Base-by-base conservation (phyloP, 108 stramenopile genomes). In the Stephanodiscus minutulus region DNA sequence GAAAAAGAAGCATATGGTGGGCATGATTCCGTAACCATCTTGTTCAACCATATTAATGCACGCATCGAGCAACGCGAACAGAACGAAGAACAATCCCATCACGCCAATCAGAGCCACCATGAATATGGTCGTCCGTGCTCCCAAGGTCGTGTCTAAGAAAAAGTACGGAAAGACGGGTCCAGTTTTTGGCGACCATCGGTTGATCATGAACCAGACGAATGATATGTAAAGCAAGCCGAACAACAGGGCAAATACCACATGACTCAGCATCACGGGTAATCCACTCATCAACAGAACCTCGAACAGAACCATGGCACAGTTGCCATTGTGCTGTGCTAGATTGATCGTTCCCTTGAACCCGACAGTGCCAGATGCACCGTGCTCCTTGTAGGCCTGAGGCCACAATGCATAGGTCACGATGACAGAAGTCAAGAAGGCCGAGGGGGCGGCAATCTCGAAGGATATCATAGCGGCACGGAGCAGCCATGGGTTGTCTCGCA, bases 361-460 rank as follows among this genome's bases (percentile, higher is more conserved):
- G 11, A 66, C 68, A 25, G 86, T 84, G 10, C 74, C 73, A 1
- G 48, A 63, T 15, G 76, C 46, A 0, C 79, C 83, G 15, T 64
- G 65, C 0, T 41, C 37, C 31, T 72, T 69, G 21, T 83, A 59
- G 0, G 82, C 82, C 15, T 74, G 67, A 13, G 88, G 88, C 91
- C 91, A 91, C 24, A 91, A 76, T 0, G 82, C 83, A 46, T 89
- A 88, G 4, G 82, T 80, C 1, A 91, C 85, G 9, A 85, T 71
- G 24, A 79, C 50, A 7, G 88, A 86, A 1, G 86, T 86, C 3
- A 91, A 48, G 0, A 91, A 53, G 7, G 86, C 86, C 44, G 65
- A 83, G n/a, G 91, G 91, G 10, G 83, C 88, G 1, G 81, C 72
- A 5, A 86, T 73, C 61, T 89, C 91, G 61, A 83, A 89, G 11